These are phyloP conservation scores for Hibiscus tridactylites DNA, from an alignment of 345 rosid species.

Conservation along the genomic window DNA sequence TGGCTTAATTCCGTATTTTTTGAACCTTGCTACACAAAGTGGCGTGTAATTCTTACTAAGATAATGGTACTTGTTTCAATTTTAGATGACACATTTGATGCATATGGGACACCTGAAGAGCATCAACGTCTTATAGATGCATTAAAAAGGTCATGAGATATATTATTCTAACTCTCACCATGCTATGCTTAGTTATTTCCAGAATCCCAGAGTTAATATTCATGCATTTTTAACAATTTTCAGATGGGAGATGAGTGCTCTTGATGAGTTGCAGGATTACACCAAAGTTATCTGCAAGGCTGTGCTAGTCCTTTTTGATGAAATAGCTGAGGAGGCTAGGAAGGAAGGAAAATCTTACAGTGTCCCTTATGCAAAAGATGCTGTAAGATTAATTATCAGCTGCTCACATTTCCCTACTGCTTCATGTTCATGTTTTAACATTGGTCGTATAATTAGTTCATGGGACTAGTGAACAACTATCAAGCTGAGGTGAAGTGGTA, in stretches of 20 bases:
- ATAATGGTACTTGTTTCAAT: neutral
- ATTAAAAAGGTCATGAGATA: neutral
- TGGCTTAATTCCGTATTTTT: neutral
- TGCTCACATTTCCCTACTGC: neutral
- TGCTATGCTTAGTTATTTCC: neutral
- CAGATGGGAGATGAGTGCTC: neutral
- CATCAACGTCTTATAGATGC: neutral
- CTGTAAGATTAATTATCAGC: neutral
- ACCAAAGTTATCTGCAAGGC: neutral
- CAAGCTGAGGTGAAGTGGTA: neutral
- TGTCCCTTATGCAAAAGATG: neutral
- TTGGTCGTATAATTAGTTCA: neutral
- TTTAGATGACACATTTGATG: neutral
- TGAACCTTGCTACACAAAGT: neutral
- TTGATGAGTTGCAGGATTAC: neutral
- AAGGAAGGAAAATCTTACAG: neutral
- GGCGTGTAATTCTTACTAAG: neutral
- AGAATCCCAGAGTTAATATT: neutral
- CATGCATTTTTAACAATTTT: neutral
- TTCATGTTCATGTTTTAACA: neutral
- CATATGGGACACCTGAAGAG: neutral
- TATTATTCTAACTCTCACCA: neutral
- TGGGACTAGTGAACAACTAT: neutral
- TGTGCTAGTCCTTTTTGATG: neutral
- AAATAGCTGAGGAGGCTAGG: neutral